Evolutionary conservation across 1,284 basidiomycete species (phyloP).

Genomic region (Marasmius oreades): DNA sequence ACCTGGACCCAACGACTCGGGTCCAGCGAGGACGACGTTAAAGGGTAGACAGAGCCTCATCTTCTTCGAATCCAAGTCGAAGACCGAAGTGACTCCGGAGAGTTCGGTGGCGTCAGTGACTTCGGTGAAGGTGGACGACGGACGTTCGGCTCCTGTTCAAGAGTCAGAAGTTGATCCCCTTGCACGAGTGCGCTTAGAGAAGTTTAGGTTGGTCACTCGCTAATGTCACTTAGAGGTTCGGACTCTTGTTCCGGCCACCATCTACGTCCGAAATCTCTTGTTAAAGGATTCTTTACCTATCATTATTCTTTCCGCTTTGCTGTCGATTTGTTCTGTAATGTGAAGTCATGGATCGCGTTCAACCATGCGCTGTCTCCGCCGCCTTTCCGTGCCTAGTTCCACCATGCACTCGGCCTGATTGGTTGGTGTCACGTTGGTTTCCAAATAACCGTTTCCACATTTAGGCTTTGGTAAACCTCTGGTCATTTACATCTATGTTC

Average conservation of each 20-base stretch:
- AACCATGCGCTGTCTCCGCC: not conserved
- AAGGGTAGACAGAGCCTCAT: conserved; percentile 18
- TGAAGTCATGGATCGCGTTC: not conserved
- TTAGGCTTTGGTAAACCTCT: too few species aligned
- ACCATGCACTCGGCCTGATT: too few species aligned
- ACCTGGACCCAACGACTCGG: not conserved
- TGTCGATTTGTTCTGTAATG: conserved; percentile 1
- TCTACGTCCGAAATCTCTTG: not conserved
- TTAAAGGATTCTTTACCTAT: not conserved
- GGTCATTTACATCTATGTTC: too few species aligned
- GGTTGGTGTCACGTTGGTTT: too few species aligned
- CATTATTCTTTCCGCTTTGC: not conserved
- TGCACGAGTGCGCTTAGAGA: not conserved
- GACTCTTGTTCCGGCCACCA: not conserved
- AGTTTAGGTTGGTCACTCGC: not conserved
- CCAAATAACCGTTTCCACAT: too few species aligned
- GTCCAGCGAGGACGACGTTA: not conserved
- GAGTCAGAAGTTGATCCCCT: not conserved
- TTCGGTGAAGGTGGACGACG: not conserved
- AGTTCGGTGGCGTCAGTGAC: not conserved
- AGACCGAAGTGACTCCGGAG: not conserved
- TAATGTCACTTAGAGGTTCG: not conserved
- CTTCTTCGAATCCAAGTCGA: conserved; percentile 16
- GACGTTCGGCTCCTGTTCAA: not conserved
- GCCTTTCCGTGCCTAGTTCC: not conserved